Conservation (phyloP, 805 yeast species). For the Kazachstania kunashirensis region DNA sequence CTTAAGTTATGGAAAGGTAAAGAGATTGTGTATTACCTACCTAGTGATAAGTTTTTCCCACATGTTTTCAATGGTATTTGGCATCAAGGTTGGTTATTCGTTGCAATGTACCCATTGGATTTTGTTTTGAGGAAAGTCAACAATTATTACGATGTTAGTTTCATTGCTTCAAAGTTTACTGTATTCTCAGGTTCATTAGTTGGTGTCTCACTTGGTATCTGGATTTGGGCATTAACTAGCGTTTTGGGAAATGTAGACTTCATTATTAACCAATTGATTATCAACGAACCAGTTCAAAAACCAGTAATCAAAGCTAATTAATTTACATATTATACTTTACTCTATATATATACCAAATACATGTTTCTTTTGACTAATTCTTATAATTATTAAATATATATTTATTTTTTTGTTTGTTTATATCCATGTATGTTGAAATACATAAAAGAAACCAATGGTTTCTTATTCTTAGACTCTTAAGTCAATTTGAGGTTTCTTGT, state of each 20-base stretch:
- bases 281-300: slow-evolving; percentile 7
- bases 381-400: neutral
- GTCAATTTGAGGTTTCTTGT: slow-evolving; percentile 48
- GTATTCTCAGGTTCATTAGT: slow-evolving; percentile 3
- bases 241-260: slow-evolving; percentile 24
- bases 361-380: neutral
- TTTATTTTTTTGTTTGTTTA: slow-evolving; percentile 3
- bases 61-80: slow-evolving; percentile 23
- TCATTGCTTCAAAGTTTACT: slow-evolving; percentile 1
- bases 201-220: slow-evolving; percentile 29
- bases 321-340: too few species aligned
- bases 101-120: slow-evolving; percentile 22
- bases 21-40: slow-evolving; percentile 23
- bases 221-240: slow-evolving; percentile 28
- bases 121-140: slow-evolving; percentile 2
- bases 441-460: neutral
- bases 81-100: slow-evolving; percentile 27
- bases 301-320: slow-evolving; percentile 5
- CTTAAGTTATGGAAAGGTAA: slow-evolving; percentile 29
- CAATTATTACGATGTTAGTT: neutral
- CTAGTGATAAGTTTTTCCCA: slow-evolving; percentile 23
- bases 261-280: slow-evolving; percentile 16
- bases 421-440: neutral
- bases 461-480: slow-evolving; percentile 35
- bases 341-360: too few species aligned